phyloP scores from a whole-genome alignment of 306 rosid genomes.

The Canavalia gladiata region DNA sequence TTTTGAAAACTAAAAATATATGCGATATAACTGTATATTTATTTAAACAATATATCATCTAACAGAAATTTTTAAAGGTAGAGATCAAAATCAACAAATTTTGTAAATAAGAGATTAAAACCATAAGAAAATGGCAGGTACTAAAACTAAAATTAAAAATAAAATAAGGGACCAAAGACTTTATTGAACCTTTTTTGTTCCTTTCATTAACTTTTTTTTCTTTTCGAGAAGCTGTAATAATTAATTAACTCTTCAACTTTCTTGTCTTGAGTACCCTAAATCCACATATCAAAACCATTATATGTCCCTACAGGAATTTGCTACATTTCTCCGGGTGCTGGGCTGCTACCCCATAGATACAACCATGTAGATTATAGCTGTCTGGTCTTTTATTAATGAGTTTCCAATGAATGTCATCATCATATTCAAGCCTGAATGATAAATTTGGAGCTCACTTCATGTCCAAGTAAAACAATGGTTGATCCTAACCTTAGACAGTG shows the following conservation, averaged over 20 bases:
- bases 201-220: no score
- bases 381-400: constrained; percentile 18
- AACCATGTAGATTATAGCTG: constrained; percentile 44
- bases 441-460: constrained; percentile 35
- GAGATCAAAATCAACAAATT: no score
- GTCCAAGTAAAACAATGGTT: constrained; percentile 20
- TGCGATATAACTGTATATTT: no score
- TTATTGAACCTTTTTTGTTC: no score
- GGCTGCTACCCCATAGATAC: constrained; percentile 68
- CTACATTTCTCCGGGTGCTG: constrained; percentile 67
- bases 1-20: no score
- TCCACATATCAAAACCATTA: constrained; percentile 16
- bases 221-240: neutral
- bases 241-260: constrained; percentile 4
- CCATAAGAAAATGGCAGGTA: no score
- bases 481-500: constrained; percentile 28
- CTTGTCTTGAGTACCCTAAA: constrained; percentile 16
- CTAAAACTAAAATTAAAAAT: no score
- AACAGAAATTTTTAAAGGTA: no score
- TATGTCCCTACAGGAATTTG: constrained; percentile 59
- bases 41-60: no score
- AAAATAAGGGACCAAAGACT: no score
- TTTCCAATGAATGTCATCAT: constrained; percentile 28
- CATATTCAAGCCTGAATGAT: constrained; percentile 18
- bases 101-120: no score